These are phyloP conservation scores for Colletotrichum neosansevieriae DNA, from an alignment of 2,329 filamentous ascomycete species.

Conservation along the genomic window DNA sequence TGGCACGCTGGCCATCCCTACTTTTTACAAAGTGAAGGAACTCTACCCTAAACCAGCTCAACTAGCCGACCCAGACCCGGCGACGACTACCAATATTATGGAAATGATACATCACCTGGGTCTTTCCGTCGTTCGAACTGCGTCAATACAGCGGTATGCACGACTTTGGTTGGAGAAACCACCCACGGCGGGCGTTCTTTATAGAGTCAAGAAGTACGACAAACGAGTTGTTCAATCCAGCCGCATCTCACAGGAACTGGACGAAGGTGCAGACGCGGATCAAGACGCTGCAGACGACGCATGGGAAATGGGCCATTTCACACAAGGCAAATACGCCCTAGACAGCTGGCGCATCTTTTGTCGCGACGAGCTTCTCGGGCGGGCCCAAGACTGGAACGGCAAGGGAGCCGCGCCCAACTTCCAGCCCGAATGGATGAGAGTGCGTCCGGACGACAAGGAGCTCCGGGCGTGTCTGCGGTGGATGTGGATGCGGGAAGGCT, in stretches of 20 bases:
- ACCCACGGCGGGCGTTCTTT: slow-evolving; percentile 69
- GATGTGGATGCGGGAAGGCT: slow-evolving; percentile 93
- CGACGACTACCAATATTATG: slow-evolving; percentile 65
- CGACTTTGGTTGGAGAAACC: slow-evolving; percentile 74
- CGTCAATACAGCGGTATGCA: slow-evolving; percentile 77
- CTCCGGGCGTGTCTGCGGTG: slow-evolving; percentile 87
- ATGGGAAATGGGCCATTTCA: slow-evolving; percentile 90
- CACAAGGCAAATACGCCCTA: slow-evolving; percentile 83
- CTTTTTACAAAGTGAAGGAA: slow-evolving; percentile 76
- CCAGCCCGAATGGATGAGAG: slow-evolving; percentile 91
- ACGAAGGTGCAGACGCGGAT: slow-evolving; percentile 19
- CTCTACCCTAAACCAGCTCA: slow-evolving; percentile 75
- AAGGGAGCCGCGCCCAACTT: slow-evolving; percentile 65
- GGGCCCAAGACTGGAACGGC: slow-evolving; percentile 76
- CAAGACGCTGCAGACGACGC: slow-evolving; percentile 52
- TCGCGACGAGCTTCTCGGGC: slow-evolving; percentile 78
- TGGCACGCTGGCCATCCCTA: slow-evolving; percentile 79
- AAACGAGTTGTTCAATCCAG: slow-evolving; percentile 47
- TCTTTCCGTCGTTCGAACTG: slow-evolving; percentile 75
- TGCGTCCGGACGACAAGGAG: slow-evolving; percentile 87
- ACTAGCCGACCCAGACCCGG: slow-evolving; percentile 67
- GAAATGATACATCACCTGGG: slow-evolving; percentile 77
- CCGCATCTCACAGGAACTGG: background rate
- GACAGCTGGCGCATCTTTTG: slow-evolving; percentile 97
- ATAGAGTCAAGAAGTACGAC: slow-evolving; percentile 63